phyloP scores from a whole-genome alignment of 179 eudicot genomes.

The Amaranthus tricolor region DNA sequence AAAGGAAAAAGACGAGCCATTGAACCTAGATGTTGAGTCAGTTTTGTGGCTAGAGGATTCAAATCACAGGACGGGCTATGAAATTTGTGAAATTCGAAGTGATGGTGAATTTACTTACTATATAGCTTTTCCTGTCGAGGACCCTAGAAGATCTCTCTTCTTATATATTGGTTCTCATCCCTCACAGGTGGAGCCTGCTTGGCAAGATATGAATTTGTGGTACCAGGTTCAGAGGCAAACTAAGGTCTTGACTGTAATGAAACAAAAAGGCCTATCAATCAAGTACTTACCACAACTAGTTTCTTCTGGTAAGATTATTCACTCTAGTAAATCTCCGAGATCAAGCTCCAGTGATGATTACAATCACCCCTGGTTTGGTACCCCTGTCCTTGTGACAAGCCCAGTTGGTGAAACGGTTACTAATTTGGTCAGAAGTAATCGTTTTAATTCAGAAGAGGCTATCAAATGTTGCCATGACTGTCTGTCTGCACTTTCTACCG shows the following conservation, averaged over 20 bases:
- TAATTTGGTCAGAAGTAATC: conserved; percentile 49
- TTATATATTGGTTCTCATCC: conserved; percentile 76
- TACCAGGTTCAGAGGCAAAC: conserved; percentile 94
- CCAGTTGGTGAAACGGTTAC: conserved; percentile 69
- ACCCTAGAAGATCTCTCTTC: conserved; percentile 52
- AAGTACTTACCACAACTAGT: conserved; percentile 63
- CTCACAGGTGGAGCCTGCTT: conserved; percentile 76
- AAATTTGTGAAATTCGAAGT: conserved; percentile 49
- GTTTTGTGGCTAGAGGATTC: conserved; percentile 68
- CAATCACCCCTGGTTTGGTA: conserved; percentile 76
- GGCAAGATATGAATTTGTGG: conserved; percentile 87
- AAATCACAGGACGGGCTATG: conserved; percentile 53
- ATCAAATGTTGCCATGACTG: conserved; percentile 89
- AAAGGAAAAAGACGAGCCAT: conserved; percentile 42
- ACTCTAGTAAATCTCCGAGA: conserved; percentile 59
- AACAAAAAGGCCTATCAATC: conserved; percentile 66
- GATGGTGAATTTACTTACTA: conserved; percentile 66
- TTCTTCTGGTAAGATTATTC: conserved; percentile 65
- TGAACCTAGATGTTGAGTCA: conserved; percentile 59
- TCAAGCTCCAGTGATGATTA: conserved; percentile 56
- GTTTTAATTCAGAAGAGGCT: conserved; percentile 58
- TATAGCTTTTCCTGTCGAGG: conserved; percentile 56
- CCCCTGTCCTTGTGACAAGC: conserved; percentile 68
- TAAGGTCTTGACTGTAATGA: conserved; percentile 69
- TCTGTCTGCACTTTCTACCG: conserved; percentile 65